Base-by-base conservation (phyloP, 208 protist species). In the Zelonia costaricensis region DNA sequence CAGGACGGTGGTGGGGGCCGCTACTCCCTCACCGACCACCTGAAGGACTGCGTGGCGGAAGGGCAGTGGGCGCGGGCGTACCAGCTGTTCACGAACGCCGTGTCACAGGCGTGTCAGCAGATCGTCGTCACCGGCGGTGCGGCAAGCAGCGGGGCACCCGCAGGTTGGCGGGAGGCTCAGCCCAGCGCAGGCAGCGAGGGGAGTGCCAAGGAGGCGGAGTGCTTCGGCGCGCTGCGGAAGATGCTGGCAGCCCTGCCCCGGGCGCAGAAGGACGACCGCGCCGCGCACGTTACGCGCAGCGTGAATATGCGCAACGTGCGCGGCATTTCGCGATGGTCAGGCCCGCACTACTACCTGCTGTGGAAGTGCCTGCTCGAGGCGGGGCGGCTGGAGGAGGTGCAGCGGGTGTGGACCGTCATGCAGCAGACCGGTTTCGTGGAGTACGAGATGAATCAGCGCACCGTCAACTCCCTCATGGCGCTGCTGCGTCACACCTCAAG, bases 321-420 rank as follows among this genome's bases (percentile, higher is more conserved):
- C 12, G 88, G 88, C 12, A 62, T 94, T 23, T 44, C 87, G 36
- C 82, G 85, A 16, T 95, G 88, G 86, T 69, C 70, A 42, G 72
- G 79, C 9, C 57, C 55, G 46, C 85, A 95, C 72, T 89, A 80
- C 63, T 87, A 83, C 65, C 20, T 88, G 38, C 53, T 95, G 38
- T 47, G 90, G 45, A 88, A 86, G 56, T 38, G 75, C n/a, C 69
- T 95, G 4, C 49, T 92, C 12, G 76, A 78, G 48, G 51, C 62
- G 1, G 60, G 76, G 16, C 80, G 69, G n/a, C 23, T 84, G n/a
- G 46, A 57, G 20, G 81, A 92, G 62, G 62, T 79, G 35, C 63
- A 71, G 46, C 49, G 62, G 8, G 84, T 92, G 48, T 95, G 85
- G 84, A 49, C 44, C 27, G 83, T 89, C 12, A 82, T 92, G 72